A percentile compares a stretch with the other conserved stretches of the same genome.
These are phyloP conservation scores for Moniliella sp. DNA, from an alignment of 1,284 basidiomycete genomes.

Conservation along the genomic window DNA sequence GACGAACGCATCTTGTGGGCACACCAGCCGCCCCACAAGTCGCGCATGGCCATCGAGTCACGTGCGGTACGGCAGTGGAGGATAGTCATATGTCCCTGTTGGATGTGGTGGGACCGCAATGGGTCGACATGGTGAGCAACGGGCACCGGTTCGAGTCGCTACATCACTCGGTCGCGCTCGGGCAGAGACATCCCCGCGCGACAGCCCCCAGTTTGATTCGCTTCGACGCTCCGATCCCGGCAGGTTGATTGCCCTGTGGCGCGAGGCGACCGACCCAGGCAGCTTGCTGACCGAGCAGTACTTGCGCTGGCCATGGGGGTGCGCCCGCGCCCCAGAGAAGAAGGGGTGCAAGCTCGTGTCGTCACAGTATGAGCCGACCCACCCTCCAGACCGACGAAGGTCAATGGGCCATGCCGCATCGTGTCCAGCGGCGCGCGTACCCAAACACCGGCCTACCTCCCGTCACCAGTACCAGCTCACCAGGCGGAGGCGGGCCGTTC, in stretches of 20 bases:
- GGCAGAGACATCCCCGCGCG: constrained; percentile 4
- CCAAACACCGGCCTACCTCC: no score
- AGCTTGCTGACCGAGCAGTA: neutral
- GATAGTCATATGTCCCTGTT: neutral
- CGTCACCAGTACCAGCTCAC: no score
- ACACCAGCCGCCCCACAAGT: constrained; percentile 1
- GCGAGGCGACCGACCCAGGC: constrained; percentile 5
- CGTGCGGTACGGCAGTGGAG: neutral
- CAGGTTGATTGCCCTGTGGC: constrained; percentile 6
- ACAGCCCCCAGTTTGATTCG: no score
- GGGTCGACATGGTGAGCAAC: constrained; percentile 5
- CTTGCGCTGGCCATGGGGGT: constrained; percentile 1
- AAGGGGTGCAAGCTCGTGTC: no score
- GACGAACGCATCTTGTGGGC: constrained; percentile 2
- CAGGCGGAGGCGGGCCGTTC: no score
- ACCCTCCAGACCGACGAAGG: no score
- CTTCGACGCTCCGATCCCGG: constrained; percentile 3
- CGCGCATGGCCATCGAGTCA: constrained; percentile 1
- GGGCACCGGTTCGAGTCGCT: constrained; percentile 8
- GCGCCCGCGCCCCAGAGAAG: no score
- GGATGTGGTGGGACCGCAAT: constrained; percentile 1
- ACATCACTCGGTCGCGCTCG: constrained; percentile 9
- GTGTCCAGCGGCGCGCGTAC: no score
- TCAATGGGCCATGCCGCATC: no score
- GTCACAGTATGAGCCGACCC: no score